A percentile compares a stretch with the other conserved stretches of the same genome.
Evolutionary conservation across 441 rosid genomes (phyloP).

Genomic region (Manihot esculenta): DNA sequence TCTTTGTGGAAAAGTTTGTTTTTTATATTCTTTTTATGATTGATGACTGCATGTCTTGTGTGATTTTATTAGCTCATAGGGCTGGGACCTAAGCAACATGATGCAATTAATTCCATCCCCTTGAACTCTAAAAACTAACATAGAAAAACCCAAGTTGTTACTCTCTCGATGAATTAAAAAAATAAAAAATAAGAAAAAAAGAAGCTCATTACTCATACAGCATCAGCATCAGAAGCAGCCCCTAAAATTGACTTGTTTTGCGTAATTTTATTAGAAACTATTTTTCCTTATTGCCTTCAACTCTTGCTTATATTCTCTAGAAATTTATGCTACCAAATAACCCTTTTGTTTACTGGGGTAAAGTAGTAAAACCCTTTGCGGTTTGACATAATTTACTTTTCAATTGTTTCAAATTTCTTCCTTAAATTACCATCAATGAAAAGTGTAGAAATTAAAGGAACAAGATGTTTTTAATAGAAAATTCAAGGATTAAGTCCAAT

Average conservation of each 20-base stretch:
- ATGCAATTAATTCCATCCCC: not conserved
- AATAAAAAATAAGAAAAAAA: not conserved
- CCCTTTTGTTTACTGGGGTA: not conserved
- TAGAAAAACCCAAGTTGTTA: not conserved
- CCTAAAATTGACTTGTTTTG: not conserved
- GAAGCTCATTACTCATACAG: not conserved
- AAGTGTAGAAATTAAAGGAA: no score
- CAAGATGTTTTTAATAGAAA: no score
- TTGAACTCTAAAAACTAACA: not conserved
- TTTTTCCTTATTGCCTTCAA: not conserved
- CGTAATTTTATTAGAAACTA: not conserved
- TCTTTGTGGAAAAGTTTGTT: not conserved
- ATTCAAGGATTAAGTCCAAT: no score
- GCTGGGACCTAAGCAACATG: not conserved
- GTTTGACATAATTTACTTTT: no score
- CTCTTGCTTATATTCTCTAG: not conserved
- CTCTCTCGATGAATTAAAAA: not conserved
- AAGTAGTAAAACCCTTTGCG: no score
- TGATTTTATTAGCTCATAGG: not conserved
- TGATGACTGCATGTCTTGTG: not conserved
- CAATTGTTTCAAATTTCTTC: no score
- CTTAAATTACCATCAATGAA: no score
- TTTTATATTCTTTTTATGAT: not conserved
- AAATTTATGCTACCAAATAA: not conserved
- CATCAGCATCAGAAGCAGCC: not conserved